Evolutionary conservation across 1,139 yeast species (phyloP), one percentile per base, ranked within the genome.

Genomic region (Scheffersomyces illinoinensis): DNA sequence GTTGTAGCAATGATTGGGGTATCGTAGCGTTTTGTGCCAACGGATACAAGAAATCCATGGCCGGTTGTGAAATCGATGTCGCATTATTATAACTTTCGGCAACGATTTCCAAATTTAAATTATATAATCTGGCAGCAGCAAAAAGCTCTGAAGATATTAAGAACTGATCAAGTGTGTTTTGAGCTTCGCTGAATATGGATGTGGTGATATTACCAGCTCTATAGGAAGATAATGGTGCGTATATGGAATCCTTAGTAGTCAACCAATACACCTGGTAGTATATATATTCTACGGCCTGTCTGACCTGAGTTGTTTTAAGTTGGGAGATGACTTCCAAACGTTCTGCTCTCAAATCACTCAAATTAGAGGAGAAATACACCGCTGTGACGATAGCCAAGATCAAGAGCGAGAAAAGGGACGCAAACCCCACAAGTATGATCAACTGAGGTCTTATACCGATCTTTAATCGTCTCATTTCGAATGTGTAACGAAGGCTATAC

Each of bases 331-430:
- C 91, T 67, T 85, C 85, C 50, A 93, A 76, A 59, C 93, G 81
- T 63, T 91, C 95, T 2, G 88, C 85, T 63, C 96, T 80, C 55
- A 90, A 75, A 56, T 82, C 75, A 55, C 86, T 83, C 60, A 89
- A 85, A 65, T 86, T 89, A 33, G 78, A 72, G 19, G 92, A 85
- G 69, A 90, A 91, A 73, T 90, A 91, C 8, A 90, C 85, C 54
- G 96, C 96, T 1, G 96, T 87, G 10, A 90, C 91, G 33, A 91
- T 77, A 14, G 97, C 95, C 55, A 93, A 76, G 5, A 91, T 85
- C 46, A 90, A 77, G 56, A 93, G 79, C 2, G 98, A 92, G 57
- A 91, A 77, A 51, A 91, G 79, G 24, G 96, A 90, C 47, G 93
- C 91, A 62, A 89, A 77, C 61, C 91, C 82, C 65, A 92, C 97